Evolutionary conservation across 176 grass and related monocot species (phyloP).

Genomic region (Miscanthus lutarioriparius): DNA sequence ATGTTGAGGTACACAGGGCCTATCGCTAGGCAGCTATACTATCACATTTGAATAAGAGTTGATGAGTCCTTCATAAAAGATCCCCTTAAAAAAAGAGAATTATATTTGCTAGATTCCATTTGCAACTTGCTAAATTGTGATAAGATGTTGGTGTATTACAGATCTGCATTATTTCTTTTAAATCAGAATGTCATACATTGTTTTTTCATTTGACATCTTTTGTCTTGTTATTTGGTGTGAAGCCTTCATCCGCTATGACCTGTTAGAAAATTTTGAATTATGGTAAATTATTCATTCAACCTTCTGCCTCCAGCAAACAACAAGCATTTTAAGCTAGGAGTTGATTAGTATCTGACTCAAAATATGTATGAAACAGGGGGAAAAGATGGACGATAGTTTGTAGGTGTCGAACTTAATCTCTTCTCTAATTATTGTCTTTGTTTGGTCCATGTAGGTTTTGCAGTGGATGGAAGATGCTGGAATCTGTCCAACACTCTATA

Average conservation of each 20-base stretch:
- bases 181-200: background rate
- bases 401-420: background rate
- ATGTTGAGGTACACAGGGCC: constrained; percentile 60
- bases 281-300: background rate
- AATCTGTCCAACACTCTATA: constrained; percentile 61
- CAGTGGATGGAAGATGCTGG: constrained; percentile 96
- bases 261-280: background rate
- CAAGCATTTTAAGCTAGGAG: constrained; percentile 1
- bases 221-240: constrained; percentile 8
- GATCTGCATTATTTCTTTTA: background rate
- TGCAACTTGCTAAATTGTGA: constrained; percentile 5
- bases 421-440: constrained; percentile 13
- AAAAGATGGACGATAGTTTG: constrained; percentile 7
- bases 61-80: background rate
- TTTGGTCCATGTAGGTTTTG: constrained; percentile 60
- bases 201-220: constrained; percentile 6
- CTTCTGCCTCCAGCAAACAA: constrained; percentile 8
- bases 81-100: background rate
- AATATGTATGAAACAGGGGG: constrained; percentile 10
- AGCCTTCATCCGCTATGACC: background rate
- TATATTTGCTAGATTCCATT: constrained; percentile 23
- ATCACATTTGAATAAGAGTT: constrained; percentile 8
- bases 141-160: background rate
- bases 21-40: constrained; percentile 24
- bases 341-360: background rate